Percentiles rank a stretch among this genome's conserved stretches.
Conservation (phyloP, 441 rosid genomes). For the Arabidopsis lyrata region DNA sequence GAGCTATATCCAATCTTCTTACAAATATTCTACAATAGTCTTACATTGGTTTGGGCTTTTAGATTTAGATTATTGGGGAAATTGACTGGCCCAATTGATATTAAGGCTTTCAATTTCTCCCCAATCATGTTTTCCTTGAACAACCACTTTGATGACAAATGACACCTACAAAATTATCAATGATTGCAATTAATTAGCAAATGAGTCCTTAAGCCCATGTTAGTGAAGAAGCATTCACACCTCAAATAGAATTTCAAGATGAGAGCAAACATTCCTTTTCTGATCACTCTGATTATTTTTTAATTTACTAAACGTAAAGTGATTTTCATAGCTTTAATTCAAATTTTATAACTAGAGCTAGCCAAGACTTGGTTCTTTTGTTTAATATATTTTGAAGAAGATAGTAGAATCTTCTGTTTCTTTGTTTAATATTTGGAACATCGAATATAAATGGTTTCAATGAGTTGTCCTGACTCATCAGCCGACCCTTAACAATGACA, state of each 20-base stretch:
- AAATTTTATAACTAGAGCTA: background rate
- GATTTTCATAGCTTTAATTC: background rate
- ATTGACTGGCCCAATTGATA: background rate
- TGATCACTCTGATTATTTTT: conserved; percentile 6
- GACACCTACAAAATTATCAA: background rate
- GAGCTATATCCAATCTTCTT: too few relatives aligned
- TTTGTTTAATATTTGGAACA: conserved; percentile 27
- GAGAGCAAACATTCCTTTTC: conserved; percentile 30
- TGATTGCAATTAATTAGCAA: conserved; percentile 27
- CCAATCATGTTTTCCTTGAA: background rate
- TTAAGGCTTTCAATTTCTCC: background rate
- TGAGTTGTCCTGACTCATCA: conserved; percentile 47
- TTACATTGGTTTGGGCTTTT: conserved; percentile 8
- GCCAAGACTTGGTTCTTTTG: background rate
- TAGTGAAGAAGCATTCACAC: conserved; percentile 28
- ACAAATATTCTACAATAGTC: too few relatives aligned
- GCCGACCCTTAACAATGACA: conserved; percentile 35
- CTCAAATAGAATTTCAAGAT: background rate
- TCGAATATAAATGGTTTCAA: conserved; percentile 1
- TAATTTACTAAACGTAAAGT: background rate
- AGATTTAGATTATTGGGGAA: background rate
- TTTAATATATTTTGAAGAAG: background rate
- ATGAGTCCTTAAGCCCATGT: conserved; percentile 23
- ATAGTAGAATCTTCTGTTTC: conserved; percentile 4
- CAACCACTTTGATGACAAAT: background rate